Percentiles rank a stretch among this genome's conserved stretches.
phyloP scores from a whole-genome alignment of 1,284 basidiomycete genomes.

The Microstroma glucosiphilum region DNA sequence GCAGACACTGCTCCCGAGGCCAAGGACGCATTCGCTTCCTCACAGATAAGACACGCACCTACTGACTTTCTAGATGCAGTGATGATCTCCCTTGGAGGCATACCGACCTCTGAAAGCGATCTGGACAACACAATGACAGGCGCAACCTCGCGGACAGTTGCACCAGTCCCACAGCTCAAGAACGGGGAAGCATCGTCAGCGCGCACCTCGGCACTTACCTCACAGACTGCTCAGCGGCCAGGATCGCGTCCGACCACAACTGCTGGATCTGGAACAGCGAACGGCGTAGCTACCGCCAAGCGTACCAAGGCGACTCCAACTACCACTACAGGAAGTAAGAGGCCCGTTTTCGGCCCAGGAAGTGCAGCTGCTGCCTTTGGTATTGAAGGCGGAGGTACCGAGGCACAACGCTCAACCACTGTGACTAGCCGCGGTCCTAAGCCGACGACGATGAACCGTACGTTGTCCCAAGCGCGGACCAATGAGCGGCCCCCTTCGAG shows the following conservation, averaged over 20 bases:
- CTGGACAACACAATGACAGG: no score
- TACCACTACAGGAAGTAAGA: not conserved
- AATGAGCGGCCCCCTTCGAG: slow-evolving; percentile 5
- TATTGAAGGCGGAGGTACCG: not conserved
- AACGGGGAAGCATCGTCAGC: no score
- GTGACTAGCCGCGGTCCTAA: not conserved
- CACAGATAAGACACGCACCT: not conserved
- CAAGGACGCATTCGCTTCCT: not conserved
- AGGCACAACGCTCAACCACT: not conserved
- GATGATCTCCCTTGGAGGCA: slow-evolving; percentile 1
- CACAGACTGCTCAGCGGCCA: not conserved
- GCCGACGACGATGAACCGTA: not conserved
- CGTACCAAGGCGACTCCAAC: not conserved
- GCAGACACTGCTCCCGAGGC: not conserved
- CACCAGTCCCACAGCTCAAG: no score
- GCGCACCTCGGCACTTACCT: no score
- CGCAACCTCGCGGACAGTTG: no score
- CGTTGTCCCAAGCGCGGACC: slow-evolving; percentile 3
- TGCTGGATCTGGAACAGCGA: not conserved
- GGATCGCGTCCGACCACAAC: not conserved
- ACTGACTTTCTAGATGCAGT: not conserved
- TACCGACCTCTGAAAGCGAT: not conserved
- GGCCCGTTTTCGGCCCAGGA: no score
- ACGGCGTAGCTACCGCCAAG: not conserved
- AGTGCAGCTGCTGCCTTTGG: not conserved